Evolutionary conservation across 2,329 filamentous ascomycete genomes (phyloP).

Genomic region (Passalora sequoiae): DNA sequence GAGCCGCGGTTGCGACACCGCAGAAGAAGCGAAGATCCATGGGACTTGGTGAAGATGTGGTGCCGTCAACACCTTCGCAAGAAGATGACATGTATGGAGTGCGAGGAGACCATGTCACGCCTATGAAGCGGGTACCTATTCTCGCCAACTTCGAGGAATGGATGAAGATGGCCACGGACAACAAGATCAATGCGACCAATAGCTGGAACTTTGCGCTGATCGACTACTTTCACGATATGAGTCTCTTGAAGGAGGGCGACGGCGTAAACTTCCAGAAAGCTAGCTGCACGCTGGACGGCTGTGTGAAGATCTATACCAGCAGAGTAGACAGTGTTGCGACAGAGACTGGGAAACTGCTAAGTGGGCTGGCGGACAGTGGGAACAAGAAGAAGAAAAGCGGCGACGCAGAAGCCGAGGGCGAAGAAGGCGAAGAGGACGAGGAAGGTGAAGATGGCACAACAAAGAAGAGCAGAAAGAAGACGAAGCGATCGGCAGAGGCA

Average conservation of each 20-base stretch:
- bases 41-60: slow-evolving; percentile 36
- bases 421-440: slow-evolving; percentile 58
- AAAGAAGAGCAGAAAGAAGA: slow-evolving; percentile 68
- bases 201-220: slow-evolving; percentile 99
- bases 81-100: slow-evolving; percentile 52
- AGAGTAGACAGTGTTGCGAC: slow-evolving; percentile 96
- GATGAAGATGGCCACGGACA: slow-evolving; percentile 99
- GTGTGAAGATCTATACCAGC: slow-evolving; percentile 98
- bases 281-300: slow-evolving; percentile 93
- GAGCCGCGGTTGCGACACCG: slow-evolving; percentile 63
- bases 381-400: slow-evolving; percentile 46
- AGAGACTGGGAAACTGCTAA: slow-evolving; percentile 90
- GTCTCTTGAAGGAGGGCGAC: slow-evolving; percentile 88
- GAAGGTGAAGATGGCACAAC: slow-evolving; percentile 47
- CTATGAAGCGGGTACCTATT: slow-evolving; percentile 92
- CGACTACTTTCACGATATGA: slow-evolving; percentile 99
- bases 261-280: slow-evolving; percentile 98
- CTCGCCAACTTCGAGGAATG: slow-evolving; percentile 98
- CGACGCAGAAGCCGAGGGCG: slow-evolving; percentile 59
- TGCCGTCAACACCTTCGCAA: slow-evolving; percentile 50
- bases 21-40: slow-evolving; percentile 43
- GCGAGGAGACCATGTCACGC: slow-evolving; percentile 73
- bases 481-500: slow-evolving; percentile 74
- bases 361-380: slow-evolving; percentile 82
- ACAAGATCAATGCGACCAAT: slow-evolving; percentile 91